Base-by-base conservation (phyloP, 768 basidiomycete genomes). In the Vararia minispora region DNA sequence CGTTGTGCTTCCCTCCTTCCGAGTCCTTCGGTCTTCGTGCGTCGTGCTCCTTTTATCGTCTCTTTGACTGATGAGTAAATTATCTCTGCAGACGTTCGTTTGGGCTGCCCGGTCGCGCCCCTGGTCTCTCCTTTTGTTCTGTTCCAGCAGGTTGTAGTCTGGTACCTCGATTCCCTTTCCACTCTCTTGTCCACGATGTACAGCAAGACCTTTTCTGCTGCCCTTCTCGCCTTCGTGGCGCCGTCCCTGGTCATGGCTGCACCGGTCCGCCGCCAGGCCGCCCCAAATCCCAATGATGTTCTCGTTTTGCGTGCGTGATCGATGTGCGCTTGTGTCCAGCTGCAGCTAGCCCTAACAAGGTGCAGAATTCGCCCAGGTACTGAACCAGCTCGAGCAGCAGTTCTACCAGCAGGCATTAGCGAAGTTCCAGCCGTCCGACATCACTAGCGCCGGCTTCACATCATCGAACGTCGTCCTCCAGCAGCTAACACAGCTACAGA, bases 81-180 rank as follows among this genome's bases (percentile, higher is more conserved):
- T n/a, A n/a, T n/a, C n/a, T n/a, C n/a, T n/a, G n/a, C n/a, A n/a
- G n/a, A n/a, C n/a, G n/a, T n/a, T n/a, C 72, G 57, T 39, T 65
- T 66, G 69, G 76, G 75, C 68, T 73, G 77, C 76, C 75, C 63
- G 74, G 76, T 65, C 62, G 79, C 76, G 69, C 70, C 71, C 69
- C 63, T 68, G 60, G 62, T 58, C 47, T 33, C 24, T 60, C 52
- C 48, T 54, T 66, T 63, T 62, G 58, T 58, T 42, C 48, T 40
- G 23, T 25, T 28, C 50, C 53, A 44, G 44, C 49, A 47, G 40
- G 38, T 44, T 37, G 59, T 58, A 60, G 30, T 28, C 39, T 40
- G 11, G 10, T n/a, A 52, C 44, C 38, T 52, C 39, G 42, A 42
- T 39, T 48, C 44, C 41, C 38, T 13, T 51, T 20, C n/a, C n/a